Conservation (phyloP, 1,284 basidiomycete species). For the Moesziomyces globuligerus region DNA sequence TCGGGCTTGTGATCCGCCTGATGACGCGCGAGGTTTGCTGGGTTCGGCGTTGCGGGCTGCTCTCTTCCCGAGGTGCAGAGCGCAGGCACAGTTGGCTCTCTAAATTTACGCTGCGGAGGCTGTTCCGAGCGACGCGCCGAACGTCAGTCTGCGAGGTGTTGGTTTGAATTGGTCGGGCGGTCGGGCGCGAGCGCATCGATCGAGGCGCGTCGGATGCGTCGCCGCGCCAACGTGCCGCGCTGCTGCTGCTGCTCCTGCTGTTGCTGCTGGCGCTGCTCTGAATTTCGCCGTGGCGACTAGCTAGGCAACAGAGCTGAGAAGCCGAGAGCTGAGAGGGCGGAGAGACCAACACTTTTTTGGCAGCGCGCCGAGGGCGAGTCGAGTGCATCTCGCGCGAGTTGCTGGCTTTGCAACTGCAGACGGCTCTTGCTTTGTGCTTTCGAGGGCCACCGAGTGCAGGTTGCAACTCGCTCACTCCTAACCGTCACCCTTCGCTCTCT, state of each 20-base stretch:
- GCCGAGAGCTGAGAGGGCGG: too few species aligned
- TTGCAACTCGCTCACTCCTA: background rate
- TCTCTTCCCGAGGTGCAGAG: background rate
- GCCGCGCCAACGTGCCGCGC: background rate
- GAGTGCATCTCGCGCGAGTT: background rate
- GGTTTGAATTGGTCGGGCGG: too few species aligned
- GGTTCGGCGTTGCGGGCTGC: background rate
- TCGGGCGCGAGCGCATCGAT: conserved; percentile 16
- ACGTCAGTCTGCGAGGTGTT: conserved; percentile 11
- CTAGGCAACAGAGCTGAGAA: too few species aligned
- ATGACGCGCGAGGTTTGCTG: background rate
- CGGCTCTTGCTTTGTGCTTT: too few species aligned
- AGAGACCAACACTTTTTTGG: conserved; percentile 46
- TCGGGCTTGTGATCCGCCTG: background rate
- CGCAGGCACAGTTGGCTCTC: too few species aligned
- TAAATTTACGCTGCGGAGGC: background rate
- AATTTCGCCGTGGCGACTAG: too few species aligned
- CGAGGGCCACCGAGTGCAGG: too few species aligned
- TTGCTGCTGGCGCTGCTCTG: too few species aligned
- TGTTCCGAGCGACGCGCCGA: background rate
- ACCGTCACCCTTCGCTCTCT: background rate
- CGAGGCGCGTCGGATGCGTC: conserved; percentile 38
- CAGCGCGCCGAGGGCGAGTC: background rate
- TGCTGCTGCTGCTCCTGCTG: background rate
- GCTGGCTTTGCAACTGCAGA: too few species aligned